phyloP scores from a whole-genome alignment of 257 asterid species.

The Solanum boliviense region DNA sequence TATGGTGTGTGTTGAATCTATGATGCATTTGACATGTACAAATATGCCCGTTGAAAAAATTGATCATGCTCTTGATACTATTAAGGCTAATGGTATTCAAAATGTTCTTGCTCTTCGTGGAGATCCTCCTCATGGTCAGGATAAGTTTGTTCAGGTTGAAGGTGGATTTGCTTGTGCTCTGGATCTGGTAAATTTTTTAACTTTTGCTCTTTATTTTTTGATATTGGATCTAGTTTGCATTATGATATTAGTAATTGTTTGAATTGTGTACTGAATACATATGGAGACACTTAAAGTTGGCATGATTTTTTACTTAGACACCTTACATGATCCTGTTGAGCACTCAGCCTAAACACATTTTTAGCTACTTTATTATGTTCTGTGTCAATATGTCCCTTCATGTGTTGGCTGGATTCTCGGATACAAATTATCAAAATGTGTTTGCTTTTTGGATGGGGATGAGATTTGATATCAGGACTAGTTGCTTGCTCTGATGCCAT shows the following conservation, averaged over 20 bases:
- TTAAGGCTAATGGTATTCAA: slow-evolving; percentile 79
- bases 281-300: not conserved
- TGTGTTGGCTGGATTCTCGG: not conserved
- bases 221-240: not conserved
- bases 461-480: not conserved
- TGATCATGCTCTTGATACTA: slow-evolving; percentile 74
- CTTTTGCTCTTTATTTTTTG: not conserved
- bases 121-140: slow-evolving; percentile 99
- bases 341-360: not conserved
- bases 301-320: not conserved
- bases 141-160: slow-evolving; percentile 91
- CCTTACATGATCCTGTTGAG: not conserved
- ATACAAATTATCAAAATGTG: not conserved
- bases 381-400: not conserved
- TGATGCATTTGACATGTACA: slow-evolving; percentile 98
- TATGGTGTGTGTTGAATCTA: slow-evolving; percentile 95
- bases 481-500: not conserved
- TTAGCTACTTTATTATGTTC: not conserved
- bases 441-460: not conserved
- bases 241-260: not conserved
- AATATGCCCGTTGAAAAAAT: slow-evolving; percentile 97
- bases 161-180: slow-evolving; percentile 97
- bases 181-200: slow-evolving; percentile 54
- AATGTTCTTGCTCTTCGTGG: slow-evolving; percentile 96
- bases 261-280: not conserved